Percentiles rank a stretch among this genome's conserved stretches.
These are phyloP conservation scores for Pulicaria dysenterica DNA, from an alignment of 129 eudicot species.

Conservation along the genomic window DNA sequence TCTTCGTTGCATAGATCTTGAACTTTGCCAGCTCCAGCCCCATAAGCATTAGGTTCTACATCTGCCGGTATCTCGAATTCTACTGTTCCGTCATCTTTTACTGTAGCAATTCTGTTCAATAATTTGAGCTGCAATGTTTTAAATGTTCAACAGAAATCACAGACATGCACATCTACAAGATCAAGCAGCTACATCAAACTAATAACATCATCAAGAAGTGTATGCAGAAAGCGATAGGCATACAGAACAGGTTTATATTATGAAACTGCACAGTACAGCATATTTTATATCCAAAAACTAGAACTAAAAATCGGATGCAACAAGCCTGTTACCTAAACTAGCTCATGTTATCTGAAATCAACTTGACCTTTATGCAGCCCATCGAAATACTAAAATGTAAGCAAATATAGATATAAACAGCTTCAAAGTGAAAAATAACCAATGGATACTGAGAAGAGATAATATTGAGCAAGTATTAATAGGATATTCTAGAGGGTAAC, in stretches of 20 bases:
- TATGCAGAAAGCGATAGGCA: constrained; percentile 10
- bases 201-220: constrained; percentile 5
- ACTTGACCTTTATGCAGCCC: neutral
- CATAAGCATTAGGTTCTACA: constrained; percentile 56
- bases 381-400: neutral
- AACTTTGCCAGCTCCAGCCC: constrained; percentile 40
- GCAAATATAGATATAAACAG: neutral
- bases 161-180: constrained; percentile 28
- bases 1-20: constrained; percentile 58
- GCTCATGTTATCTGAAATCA: neutral
- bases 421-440: neutral
- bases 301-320: constrained; percentile 1
- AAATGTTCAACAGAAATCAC: constrained; percentile 42
- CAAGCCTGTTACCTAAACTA: neutral
- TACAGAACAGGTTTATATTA: neutral
- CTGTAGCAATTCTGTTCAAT: constrained; percentile 97
- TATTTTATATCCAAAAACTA: neutral
- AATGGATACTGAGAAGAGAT: neutral
- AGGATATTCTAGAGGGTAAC: neutral
- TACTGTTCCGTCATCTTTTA: constrained; percentile 92
- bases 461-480: neutral
- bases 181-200: constrained; percentile 1
- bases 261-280: neutral
- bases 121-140: constrained; percentile 86
- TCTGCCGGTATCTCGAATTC: constrained; percentile 90